Evolutionary conservation across 2,329 filamentous ascomycete species (phyloP).

Genomic region (Pezicula carpinea): DNA sequence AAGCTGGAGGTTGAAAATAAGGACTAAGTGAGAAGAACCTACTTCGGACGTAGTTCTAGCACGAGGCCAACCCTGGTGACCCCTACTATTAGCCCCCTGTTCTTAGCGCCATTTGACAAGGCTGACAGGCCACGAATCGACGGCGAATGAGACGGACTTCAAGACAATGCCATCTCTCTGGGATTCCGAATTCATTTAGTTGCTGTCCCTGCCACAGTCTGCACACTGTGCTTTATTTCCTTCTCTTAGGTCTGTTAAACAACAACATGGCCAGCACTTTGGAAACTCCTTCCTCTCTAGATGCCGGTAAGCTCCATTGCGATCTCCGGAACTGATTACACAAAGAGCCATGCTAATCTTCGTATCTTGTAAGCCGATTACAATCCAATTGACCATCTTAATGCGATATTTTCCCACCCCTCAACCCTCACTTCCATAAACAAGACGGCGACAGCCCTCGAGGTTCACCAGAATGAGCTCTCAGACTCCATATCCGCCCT

Average conservation of each 20-base stretch:
- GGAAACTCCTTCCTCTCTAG: constrained; percentile 24
- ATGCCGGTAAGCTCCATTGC: constrained; percentile 26
- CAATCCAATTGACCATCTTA: constrained; percentile 88
- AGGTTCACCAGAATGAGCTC: constrained; percentile 75
- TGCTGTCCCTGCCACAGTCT: neutral
- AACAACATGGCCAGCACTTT: constrained; percentile 28
- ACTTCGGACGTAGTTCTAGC: too few species aligned
- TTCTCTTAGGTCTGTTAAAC: neutral
- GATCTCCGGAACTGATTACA: neutral
- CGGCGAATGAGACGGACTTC: too few species aligned
- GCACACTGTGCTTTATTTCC: neutral
- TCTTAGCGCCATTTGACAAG: too few species aligned
- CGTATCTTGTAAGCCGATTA: constrained; percentile 60
- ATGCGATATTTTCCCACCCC: constrained; percentile 87
- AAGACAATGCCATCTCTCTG: too few species aligned
- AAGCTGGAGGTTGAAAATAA: too few species aligned
- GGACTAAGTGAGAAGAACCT: too few species aligned
- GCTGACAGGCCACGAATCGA: neutral
- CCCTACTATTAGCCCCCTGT: too few species aligned
- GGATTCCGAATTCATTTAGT: too few species aligned
- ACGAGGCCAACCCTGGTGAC: too few species aligned
- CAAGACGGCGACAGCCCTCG: constrained; percentile 69
- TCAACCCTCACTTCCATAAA: constrained; percentile 75
- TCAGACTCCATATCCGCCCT: constrained; percentile 71
- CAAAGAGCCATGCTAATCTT: constrained; percentile 12